Percentiles rank a stretch among this genome's conserved stretches.
Conservation (phyloP, 1,139 yeast species). For the Casaregolazyma lundiana region DNA sequence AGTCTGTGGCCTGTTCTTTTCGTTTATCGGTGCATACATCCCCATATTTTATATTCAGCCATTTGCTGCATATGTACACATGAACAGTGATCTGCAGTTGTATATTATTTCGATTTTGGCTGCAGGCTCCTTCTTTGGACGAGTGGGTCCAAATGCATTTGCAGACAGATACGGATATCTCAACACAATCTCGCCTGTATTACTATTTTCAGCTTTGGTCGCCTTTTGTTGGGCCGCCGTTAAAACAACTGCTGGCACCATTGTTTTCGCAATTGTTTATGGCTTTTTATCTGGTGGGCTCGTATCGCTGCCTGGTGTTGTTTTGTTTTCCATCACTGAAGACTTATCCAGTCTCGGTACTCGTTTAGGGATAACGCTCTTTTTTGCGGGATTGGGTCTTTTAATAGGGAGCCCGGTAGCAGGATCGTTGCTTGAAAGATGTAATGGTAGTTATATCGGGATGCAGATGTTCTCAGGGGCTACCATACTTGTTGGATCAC, state of each 20-base stretch:
- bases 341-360: constrained; percentile 35
- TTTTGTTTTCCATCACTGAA: constrained; percentile 48
- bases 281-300: constrained; percentile 49
- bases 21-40: constrained; percentile 33
- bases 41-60: constrained; percentile 36
- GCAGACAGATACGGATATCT: constrained; percentile 46
- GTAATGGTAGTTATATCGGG: constrained; percentile 20
- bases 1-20: constrained; percentile 28
- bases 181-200: constrained; percentile 38
- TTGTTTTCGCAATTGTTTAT: constrained; percentile 38
- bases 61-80: constrained; percentile 26
- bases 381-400: constrained; percentile 50
- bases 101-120: constrained; percentile 47
- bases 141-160: constrained; percentile 45
- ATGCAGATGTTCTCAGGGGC: constrained; percentile 23
- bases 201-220: constrained; percentile 3
- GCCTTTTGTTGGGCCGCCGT: constrained; percentile 37
- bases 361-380: constrained; percentile 58
- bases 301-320: constrained; percentile 42
- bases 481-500: constrained; percentile 13
- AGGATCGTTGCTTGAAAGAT: constrained; percentile 40
- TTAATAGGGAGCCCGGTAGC: constrained; percentile 51
- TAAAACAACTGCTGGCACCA: constrained; percentile 42
- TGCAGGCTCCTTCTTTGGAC: constrained; percentile 47
- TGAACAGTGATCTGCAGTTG: constrained; percentile 22